Percentiles rank a stretch among this genome's conserved stretches.
phyloP scores from a whole-genome alignment of 257 asterid genomes.

The Solanum pennellii region DNA sequence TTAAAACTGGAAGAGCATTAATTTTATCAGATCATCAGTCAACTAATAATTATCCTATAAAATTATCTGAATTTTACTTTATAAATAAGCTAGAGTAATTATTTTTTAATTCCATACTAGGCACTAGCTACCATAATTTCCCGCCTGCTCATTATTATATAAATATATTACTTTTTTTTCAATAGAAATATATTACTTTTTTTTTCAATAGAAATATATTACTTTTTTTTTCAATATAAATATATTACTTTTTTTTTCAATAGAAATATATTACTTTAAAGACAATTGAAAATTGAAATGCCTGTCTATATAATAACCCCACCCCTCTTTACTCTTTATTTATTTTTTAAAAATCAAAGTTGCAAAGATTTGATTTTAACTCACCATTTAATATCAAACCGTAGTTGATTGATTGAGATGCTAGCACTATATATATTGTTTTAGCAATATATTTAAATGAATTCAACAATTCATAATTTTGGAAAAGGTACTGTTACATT shows the following conservation, averaged over 20 bases:
- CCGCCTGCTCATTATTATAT: not conserved
- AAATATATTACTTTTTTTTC: no score
- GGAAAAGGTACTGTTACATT: not conserved
- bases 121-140: not conserved
- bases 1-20: no score
- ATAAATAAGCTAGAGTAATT: not conserved
- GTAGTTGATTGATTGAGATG: not conserved
- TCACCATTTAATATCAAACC: not conserved
- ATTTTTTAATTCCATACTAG: not conserved
- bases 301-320: not conserved
- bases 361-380: not conserved
- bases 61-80: no score
- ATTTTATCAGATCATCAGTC: no score
- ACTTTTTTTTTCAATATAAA: no score
- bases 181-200: no score
- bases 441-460: not conserved
- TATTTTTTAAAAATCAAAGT: not conserved
- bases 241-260: no score
- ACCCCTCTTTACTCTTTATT: not conserved
- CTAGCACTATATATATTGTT: no score
- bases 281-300: not conserved
- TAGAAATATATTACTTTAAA: no score
- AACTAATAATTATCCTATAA: no score
- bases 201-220: no score
- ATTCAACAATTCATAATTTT: not conserved